phyloP scores from a whole-genome alignment of 345 rosid species.

The Moringa oleifera region DNA sequence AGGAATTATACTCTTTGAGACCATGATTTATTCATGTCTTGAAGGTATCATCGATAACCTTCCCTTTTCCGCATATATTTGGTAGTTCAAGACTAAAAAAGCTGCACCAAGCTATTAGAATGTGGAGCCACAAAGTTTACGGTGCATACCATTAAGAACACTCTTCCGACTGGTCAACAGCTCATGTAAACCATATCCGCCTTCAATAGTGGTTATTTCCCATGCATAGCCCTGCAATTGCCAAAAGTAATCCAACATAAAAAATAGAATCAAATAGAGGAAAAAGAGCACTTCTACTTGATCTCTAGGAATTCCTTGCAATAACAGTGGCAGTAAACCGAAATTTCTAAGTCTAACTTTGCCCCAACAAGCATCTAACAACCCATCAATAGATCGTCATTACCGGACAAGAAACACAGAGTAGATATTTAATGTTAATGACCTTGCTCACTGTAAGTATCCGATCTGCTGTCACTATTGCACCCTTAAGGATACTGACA shows the following conservation, averaged over 20 bases:
- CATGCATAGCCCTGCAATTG: slow-evolving; percentile 80
- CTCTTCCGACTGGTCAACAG: slow-evolving; percentile 61
- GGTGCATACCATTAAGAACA: slow-evolving; percentile 63
- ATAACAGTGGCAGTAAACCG: no score
- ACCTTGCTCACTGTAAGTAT: slow-evolving; percentile 96
- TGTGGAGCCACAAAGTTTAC: not conserved
- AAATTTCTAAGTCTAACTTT: no score
- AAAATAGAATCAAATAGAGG: not conserved
- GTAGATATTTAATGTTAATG: slow-evolving; percentile 3
- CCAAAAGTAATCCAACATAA: not conserved
- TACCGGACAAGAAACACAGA: not conserved
- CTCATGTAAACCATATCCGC: slow-evolving; percentile 88
- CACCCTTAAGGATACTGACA: slow-evolving; percentile 93
- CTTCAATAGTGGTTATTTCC: slow-evolving; percentile 95
- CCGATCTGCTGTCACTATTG: slow-evolving; percentile 86
- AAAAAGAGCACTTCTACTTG: not conserved
- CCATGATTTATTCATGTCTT: not conserved
- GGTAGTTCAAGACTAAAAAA: not conserved
- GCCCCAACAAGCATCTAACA: no score
- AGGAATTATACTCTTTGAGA: not conserved
- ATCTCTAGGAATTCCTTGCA: not conserved
- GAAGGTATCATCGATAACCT: no score
- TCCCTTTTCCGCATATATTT: not conserved
- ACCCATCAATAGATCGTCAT: no score
- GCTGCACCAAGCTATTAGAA: not conserved